These are phyloP conservation scores for Beta macrorhiza DNA, from an alignment of 179 eudicot genomes.

Conservation along the genomic window DNA sequence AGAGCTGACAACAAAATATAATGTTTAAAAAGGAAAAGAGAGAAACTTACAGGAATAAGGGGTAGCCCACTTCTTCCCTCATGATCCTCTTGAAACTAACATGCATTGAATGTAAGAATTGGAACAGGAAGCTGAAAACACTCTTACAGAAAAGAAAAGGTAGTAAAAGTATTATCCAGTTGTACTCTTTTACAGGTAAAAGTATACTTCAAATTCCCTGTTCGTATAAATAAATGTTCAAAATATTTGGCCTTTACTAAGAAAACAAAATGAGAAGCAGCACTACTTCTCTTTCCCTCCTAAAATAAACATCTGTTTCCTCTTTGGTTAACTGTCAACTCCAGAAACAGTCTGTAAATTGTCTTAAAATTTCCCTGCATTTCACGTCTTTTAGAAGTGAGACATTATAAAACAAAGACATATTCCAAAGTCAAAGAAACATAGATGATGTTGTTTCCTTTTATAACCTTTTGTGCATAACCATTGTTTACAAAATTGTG, in stretches of 20 bases:
- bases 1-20: conserved; percentile 33
- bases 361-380: too few species aligned
- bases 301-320: too few species aligned
- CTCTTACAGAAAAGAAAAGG: neutral
- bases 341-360: too few species aligned
- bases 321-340: too few species aligned
- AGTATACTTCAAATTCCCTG: neutral
- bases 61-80: neutral
- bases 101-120: neutral
- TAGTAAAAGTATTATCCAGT: neutral
- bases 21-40: neutral
- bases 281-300: too few species aligned
- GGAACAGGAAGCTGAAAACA: neutral
- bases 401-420: too few species aligned
- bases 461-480: too few species aligned
- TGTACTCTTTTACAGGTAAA: neutral
- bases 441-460: too few species aligned
- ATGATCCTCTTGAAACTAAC: neutral
- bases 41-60: neutral
- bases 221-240: neutral
- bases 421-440: too few species aligned
- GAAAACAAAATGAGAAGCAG: neutral
- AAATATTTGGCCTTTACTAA: neutral
- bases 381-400: too few species aligned
- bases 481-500: too few species aligned